Evolutionary conservation across 768 basidiomycete genomes (phyloP).

Genomic region (Rhizopogon salebrosus): DNA sequence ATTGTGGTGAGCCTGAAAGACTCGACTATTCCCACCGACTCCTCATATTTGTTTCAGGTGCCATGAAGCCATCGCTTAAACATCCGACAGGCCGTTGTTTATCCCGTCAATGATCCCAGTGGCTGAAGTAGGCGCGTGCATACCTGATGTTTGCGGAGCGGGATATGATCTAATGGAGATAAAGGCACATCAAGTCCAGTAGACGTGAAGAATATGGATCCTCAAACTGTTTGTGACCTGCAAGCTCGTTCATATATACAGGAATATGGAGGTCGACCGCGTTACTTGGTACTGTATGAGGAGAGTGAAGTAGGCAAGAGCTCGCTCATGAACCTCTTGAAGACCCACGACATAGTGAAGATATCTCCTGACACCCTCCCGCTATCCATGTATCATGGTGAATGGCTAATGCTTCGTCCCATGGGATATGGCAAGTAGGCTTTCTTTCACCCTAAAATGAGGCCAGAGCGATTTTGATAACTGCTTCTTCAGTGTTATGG

Average conservation of each 20-base stretch:
- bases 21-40: background rate
- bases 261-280: conserved; percentile 1
- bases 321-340: conserved; percentile 36
- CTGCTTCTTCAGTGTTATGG: conserved; percentile 18
- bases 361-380: conserved; percentile 23
- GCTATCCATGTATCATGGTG: conserved; percentile 29
- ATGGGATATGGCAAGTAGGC: conserved; percentile 30
- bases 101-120: too few relatives aligned
- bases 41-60: too few relatives aligned
- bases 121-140: too few relatives aligned
- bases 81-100: too few relatives aligned
- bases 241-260: background rate
- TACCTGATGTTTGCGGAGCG: background rate
- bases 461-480: conserved; percentile 19
- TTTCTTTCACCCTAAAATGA: conserved; percentile 19
- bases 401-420: conserved; percentile 17
- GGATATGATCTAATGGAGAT: background rate
- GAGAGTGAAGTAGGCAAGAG: conserved; percentile 34
- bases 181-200: background rate
- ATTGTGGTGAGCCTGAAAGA: too few relatives aligned
- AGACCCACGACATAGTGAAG: conserved; percentile 16
- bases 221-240: conserved; percentile 1
- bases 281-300: conserved; percentile 31
- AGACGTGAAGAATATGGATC: background rate
- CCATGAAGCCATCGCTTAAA: too few relatives aligned